Conservation (phyloP, 2,329 filamentous ascomycete genomes). For the Scedosporium minutisporum region DNA sequence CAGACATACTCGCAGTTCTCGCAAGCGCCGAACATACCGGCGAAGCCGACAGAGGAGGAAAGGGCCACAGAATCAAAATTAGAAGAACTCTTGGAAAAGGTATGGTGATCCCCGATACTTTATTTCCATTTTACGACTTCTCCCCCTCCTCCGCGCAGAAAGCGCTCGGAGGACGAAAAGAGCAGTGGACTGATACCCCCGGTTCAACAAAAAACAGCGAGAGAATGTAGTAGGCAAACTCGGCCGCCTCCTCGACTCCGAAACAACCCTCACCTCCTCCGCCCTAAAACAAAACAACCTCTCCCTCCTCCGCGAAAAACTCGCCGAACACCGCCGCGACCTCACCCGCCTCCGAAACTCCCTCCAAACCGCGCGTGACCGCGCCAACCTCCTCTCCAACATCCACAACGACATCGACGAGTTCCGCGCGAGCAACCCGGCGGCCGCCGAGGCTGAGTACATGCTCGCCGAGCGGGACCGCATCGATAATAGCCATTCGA, state of each 20-base stretch:
- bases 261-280: constrained; percentile 76
- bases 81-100: constrained; percentile 75
- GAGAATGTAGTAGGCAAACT: constrained; percentile 75
- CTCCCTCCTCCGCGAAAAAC: constrained; percentile 79
- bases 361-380: constrained; percentile 70
- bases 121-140: constrained; percentile 10
- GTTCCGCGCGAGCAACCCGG: constrained; percentile 74
- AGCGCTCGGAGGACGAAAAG: neutral
- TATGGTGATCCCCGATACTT: constrained; percentile 23
- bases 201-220: constrained; percentile 47
- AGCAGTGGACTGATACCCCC: neutral
- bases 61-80: constrained; percentile 68
- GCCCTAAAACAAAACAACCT: constrained; percentile 97
- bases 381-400: constrained; percentile 81
- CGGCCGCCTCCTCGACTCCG: constrained; percentile 81
- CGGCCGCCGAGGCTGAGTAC: constrained; percentile 83
- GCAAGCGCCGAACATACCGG: constrained; percentile 65
- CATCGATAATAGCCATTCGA: constrained; percentile 80
- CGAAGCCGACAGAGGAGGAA: constrained; percentile 80
- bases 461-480: constrained; percentile 84
- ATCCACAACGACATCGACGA: constrained; percentile 87
- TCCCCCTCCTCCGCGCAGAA: neutral
- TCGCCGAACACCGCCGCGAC: constrained; percentile 78
- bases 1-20: constrained; percentile 89
- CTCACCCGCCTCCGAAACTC: constrained; percentile 63